These are phyloP conservation scores for Friedmanniomyces endolithicus DNA, from an alignment of 495 filamentous ascomycete species.

Conservation along the genomic window DNA sequence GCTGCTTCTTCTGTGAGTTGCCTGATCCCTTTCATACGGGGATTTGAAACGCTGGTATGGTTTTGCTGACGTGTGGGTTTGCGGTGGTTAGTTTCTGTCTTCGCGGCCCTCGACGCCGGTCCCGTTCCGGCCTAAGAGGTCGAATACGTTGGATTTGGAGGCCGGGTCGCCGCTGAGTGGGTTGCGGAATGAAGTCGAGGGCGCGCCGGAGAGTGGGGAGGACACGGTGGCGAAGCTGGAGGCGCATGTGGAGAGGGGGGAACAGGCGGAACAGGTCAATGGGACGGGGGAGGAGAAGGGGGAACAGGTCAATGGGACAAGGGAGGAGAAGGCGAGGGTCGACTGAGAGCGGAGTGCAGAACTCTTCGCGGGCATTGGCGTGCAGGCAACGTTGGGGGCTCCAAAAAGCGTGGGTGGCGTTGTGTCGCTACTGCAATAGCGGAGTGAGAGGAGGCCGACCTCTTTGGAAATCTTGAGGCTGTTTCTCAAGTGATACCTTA, in stretches of 20 bases:
- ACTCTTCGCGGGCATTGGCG: too few species aligned
- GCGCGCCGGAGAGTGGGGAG: slow-evolving; percentile 8
- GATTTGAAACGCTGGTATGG: neutral
- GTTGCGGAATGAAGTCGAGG: slow-evolving; percentile 6
- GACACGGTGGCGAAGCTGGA: slow-evolving; percentile 4
- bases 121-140: slow-evolving; percentile 34
- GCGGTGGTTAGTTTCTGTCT: slow-evolving; percentile 39
- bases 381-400: too few species aligned
- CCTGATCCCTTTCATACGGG: neutral
- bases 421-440: too few species aligned
- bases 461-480: too few species aligned
- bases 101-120: slow-evolving; percentile 45
- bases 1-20: slow-evolving; percentile 77
- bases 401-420: too few species aligned
- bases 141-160: slow-evolving; percentile 23
- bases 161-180: slow-evolving; percentile 5
- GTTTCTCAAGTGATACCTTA: too few species aligned
- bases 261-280: neutral
- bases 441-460: too few species aligned
- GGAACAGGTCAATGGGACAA: neutral
- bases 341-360: neutral
- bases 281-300: neutral
- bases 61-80: neutral
- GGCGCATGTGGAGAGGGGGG: neutral
- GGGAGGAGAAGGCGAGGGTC: neutral